Percentiles rank a stretch among this genome's conserved stretches.
phyloP scores from a whole-genome alignment of 441 rosid species.

The Mallotus japonicus region DNA sequence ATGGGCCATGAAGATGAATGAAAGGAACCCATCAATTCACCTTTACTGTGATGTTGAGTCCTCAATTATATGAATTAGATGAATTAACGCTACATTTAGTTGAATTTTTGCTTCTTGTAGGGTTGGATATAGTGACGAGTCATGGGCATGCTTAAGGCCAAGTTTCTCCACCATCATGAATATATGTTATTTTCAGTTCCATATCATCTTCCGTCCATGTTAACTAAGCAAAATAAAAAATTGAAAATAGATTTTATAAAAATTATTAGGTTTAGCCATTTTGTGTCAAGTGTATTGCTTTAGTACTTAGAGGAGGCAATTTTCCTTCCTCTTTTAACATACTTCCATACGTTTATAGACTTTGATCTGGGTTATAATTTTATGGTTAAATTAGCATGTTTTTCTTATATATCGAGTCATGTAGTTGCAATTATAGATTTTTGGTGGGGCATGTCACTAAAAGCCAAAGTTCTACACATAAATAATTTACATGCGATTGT shows the following conservation, averaged over 20 bases:
- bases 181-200: neutral
- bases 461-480: slow-evolving; percentile 19
- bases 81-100: neutral
- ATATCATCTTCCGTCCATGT: neutral
- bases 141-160: neutral
- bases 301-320: too few relatives aligned
- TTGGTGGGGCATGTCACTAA: slow-evolving; percentile 24
- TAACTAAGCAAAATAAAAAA: too few relatives aligned
- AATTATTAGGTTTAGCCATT: too few relatives aligned
- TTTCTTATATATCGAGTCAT: neutral
- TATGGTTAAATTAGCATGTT: neutral
- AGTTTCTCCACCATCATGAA: neutral
- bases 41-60: neutral
- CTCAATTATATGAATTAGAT: neutral
- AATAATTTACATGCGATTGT: slow-evolving; percentile 15
- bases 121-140: neutral
- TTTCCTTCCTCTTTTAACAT: too few relatives aligned
- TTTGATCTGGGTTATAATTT: neutral
- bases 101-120: slow-evolving; percentile 5
- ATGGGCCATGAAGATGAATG: neutral
- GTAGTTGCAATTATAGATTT: neutral
- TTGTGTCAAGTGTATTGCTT: too few relatives aligned
- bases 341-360: neutral
- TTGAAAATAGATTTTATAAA: too few relatives aligned
- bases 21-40: slow-evolving; percentile 6